These are phyloP conservation scores for Podospora pseudopauciseta DNA, from an alignment of 495 filamentous ascomycete species.

Conservation along the genomic window DNA sequence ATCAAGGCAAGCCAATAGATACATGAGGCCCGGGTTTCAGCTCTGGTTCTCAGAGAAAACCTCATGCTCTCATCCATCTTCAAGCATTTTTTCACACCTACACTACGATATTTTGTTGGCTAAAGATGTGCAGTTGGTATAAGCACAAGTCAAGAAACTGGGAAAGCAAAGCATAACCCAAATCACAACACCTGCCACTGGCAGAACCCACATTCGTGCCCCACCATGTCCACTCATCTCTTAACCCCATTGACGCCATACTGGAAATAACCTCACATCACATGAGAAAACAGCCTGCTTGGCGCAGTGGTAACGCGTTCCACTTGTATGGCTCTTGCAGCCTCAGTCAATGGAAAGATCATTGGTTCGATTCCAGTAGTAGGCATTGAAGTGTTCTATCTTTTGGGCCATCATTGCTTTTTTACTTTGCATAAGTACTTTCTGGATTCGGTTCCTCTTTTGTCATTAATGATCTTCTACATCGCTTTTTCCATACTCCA, in stretches of 20 bases:
- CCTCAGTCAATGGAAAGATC: neutral
- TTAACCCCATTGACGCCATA: neutral
- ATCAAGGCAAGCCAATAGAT: too few species aligned
- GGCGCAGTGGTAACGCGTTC: neutral
- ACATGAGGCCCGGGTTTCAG: too few species aligned
- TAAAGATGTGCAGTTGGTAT: too few species aligned
- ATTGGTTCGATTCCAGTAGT: neutral
- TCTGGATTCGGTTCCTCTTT: too few species aligned
- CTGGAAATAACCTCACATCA: neutral
- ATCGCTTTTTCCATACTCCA: too few species aligned
- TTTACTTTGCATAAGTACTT: too few species aligned
- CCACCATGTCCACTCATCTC: neutral
- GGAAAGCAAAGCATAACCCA: neutral
- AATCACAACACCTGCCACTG: neutral
- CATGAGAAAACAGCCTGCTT: neutral
- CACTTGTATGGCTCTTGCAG: neutral
- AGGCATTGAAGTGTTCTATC: neutral
- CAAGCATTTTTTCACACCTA: too few species aligned
- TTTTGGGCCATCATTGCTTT: too few species aligned
- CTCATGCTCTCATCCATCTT: too few species aligned
- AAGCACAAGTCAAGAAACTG: neutral
- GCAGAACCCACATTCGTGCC: neutral
- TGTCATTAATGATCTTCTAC: too few species aligned
- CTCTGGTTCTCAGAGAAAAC: too few species aligned
- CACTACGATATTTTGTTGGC: too few species aligned